Evolutionary conservation across 2,329 filamentous ascomycete genomes (phyloP), one percentile per base, ranked within the genome.

Genomic region (Fusarium nygamai): DNA sequence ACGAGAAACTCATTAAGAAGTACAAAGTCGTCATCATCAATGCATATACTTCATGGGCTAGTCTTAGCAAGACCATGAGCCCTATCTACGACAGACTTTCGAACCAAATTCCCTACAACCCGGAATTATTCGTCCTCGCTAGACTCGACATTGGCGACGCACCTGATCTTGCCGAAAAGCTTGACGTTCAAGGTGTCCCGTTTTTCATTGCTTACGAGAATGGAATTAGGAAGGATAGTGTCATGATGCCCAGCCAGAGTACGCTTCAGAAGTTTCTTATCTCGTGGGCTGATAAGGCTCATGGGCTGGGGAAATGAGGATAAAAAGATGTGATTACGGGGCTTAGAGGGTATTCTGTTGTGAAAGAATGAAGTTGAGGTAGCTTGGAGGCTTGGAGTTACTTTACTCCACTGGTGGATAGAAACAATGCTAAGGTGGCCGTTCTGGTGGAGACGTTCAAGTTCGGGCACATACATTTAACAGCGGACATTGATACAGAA

Each of bases 221-320:
- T 1, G 62, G 62, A 4, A 14, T 17, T 0, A 6, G 2, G 11
- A 12, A 12, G 6, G 20, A 41, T 0, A 29, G 5, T 13, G 1
- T 59, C 10, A 10, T 51, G 22, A 34, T 19, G 47, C 47, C 22
- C 13, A n/a, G 22, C 3, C 47, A 8, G 22, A 33, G 11, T n/a
- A 19, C 10, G 3, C 47, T 51, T 3, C 10, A 51, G 47, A 19
- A 24, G 2, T n/a, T 51, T 19, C 29, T 51, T 9, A 19, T 34
- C 12, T 9, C 11, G 7, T 51, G 47, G 29, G 9, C 31, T 34
- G 47, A 34, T 3, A n/a, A 51, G 5, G 47, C 47, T n/a, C 20
- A 51, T 33, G 47, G 19, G 11, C 11, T 31, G 5, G 29, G 16
- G 8, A 13, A 44, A 24, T 3, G 0, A 24, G 16, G 9, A 8